phyloP scores from a whole-genome alignment of 2,329 filamentous ascomycete genomes.

The Claviceps maximensis region DNA sequence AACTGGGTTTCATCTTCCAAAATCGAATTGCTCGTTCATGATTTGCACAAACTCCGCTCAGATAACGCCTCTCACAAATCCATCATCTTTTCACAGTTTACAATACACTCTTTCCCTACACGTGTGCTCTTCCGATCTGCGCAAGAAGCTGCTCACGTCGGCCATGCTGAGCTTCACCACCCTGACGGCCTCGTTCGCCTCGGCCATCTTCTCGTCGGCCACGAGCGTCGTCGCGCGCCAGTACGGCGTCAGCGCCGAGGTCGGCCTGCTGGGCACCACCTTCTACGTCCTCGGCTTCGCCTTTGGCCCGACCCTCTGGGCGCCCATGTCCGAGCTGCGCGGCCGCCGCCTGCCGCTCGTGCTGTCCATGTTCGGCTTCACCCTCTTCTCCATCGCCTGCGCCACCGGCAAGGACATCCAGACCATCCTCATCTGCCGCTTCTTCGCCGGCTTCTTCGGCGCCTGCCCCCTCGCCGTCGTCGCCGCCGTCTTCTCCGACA shows the following conservation, averaged over 20 bases:
- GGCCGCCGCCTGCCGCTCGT: slow-evolving; percentile 52
- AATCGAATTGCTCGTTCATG: slow-evolving; percentile 91
- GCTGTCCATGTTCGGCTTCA: slow-evolving; percentile 54
- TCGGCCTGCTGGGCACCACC: slow-evolving; percentile 52
- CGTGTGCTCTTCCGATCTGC: no score
- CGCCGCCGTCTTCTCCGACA: slow-evolving; percentile 58
- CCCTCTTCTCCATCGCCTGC: slow-evolving; percentile 51
- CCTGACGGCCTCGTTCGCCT: slow-evolving; percentile 56
- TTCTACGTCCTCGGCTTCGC: slow-evolving; percentile 62
- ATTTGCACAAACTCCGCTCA: slow-evolving; percentile 80
- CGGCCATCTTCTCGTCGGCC: slow-evolving; percentile 61
- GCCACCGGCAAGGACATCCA: slow-evolving; percentile 56
- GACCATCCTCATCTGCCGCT: slow-evolving; percentile 56
- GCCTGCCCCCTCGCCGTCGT: slow-evolving; percentile 56
- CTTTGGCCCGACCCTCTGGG: slow-evolving; percentile 58
- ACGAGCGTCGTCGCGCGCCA: slow-evolving; percentile 41
- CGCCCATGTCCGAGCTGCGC: slow-evolving; percentile 58
- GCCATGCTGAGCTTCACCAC: slow-evolving; percentile 62
- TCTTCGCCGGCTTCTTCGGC: slow-evolving; percentile 62
- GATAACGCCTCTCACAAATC: slow-evolving; percentile 92
- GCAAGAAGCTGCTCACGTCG: slow-evolving; percentile 61
- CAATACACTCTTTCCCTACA: no score
- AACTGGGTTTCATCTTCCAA: slow-evolving; percentile 98
- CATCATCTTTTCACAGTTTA: slow-evolving; percentile 96
- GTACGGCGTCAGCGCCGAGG: slow-evolving; percentile 48